Percentiles rank a stretch among this genome's conserved stretches.
These are phyloP conservation scores for Adansonia rubrostipa DNA, from an alignment of 441 rosid genomes.

Conservation along the genomic window DNA sequence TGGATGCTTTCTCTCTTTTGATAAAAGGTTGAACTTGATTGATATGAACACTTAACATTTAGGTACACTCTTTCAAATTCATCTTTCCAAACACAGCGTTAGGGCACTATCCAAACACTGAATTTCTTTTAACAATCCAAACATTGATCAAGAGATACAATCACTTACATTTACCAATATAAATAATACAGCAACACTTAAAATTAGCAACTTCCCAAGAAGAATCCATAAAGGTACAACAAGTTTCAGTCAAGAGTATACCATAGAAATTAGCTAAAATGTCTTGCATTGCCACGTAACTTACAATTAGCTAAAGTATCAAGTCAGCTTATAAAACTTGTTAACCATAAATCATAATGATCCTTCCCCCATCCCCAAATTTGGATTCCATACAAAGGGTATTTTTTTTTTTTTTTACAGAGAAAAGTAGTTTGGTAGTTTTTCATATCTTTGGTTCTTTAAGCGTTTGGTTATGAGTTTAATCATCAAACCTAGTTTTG, in stretches of 20 bases:
- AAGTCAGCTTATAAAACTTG: neutral
- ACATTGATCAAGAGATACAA: constrained; percentile 10
- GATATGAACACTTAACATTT: neutral
- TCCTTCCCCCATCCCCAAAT: constrained; percentile 2
- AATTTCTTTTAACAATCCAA: neutral
- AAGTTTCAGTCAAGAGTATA: constrained; percentile 1
- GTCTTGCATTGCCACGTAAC: constrained; percentile 6
- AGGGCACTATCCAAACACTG: neutral
- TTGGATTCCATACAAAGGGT: neutral
- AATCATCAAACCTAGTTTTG: neutral
- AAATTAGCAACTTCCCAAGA: neutral
- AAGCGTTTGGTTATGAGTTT: neutral
- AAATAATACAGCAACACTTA: neutral
- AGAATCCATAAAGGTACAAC: constrained; percentile 6
- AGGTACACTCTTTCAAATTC: constrained; percentile 1
- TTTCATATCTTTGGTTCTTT: neutral
- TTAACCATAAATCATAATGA: neutral
- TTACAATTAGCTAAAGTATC: constrained; percentile 15
- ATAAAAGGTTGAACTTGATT: constrained; percentile 11
- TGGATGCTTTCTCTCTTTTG: constrained; percentile 7
- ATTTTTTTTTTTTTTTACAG: neutral
- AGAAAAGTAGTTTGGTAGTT: neutral
- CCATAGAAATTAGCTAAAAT: neutral
- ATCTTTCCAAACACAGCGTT: neutral
- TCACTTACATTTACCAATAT: neutral